A percentile compares a stretch with the other conserved stretches of the same genome.
Conservation (phyloP, 495 filamentous ascomycete genomes). For the Halenospora varia region DNA sequence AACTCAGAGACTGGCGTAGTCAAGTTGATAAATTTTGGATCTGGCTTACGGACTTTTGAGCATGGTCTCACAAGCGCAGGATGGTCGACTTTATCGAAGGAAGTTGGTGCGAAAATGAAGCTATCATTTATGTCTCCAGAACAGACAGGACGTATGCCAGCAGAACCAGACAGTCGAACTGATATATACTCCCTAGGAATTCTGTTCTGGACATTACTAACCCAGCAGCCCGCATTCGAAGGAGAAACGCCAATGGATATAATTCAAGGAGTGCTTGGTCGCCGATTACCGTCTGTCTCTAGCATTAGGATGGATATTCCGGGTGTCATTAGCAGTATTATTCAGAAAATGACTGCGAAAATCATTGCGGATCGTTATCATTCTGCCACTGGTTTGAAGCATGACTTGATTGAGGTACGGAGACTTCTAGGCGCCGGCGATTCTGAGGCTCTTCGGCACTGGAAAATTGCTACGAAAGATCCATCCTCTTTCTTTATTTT, state of each 20-base stretch:
- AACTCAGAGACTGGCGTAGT: conserved; percentile 61
- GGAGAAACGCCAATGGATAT: conserved; percentile 79
- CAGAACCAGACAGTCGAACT: conserved; percentile 82
- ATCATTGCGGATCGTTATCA: conserved; percentile 80
- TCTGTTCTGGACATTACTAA: conserved; percentile 80
- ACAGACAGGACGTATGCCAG: conserved; percentile 85
- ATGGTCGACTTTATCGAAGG: conserved; percentile 74
- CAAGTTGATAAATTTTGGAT: conserved; percentile 78
- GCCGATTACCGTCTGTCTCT: conserved; percentile 69
- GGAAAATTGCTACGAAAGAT: conserved; percentile 69
- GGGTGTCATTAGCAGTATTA: conserved; percentile 71
- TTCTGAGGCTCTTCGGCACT: conserved; percentile 59
- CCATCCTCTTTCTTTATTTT: conserved; percentile 84
- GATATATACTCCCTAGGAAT: conserved; percentile 88
- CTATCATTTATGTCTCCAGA: conserved; percentile 86
- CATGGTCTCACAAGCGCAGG: conserved; percentile 79
- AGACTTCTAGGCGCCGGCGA: conserved; percentile 74
- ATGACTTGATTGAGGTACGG: conserved; percentile 67
- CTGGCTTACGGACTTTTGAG: conserved; percentile 80
- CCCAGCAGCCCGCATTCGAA: conserved; percentile 70
- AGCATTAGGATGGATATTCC: conserved; percentile 74
- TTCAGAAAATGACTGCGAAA: conserved; percentile 88
- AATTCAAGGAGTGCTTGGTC: conserved; percentile 77
- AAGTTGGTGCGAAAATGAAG: conserved; percentile 78
- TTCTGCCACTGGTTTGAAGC: conserved; percentile 73